These are phyloP conservation scores for Aspergillus saccharolyticus DNA, from an alignment of 495 filamentous ascomycete genomes.

Conservation along the genomic window DNA sequence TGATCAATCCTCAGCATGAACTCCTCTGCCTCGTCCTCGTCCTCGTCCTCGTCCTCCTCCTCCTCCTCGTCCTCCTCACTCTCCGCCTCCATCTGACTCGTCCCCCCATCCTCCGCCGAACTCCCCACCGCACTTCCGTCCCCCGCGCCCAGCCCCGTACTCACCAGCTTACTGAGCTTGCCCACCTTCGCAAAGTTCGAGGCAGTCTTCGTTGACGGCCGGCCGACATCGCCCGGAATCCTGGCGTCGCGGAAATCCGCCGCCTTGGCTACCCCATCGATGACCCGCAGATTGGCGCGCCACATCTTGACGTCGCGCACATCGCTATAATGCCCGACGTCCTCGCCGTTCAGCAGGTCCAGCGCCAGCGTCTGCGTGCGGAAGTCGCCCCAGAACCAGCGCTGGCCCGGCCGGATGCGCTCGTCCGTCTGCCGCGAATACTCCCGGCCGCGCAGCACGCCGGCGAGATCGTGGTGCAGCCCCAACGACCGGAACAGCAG, in stretches of 20 bases:
- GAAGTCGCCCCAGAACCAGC: slow-evolving; percentile 55
- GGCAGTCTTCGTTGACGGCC: slow-evolving; percentile 20
- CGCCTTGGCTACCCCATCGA: slow-evolving; percentile 31
- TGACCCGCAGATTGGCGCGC: slow-evolving; percentile 39
- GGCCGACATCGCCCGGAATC: slow-evolving; percentile 21
- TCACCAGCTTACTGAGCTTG: slow-evolving; percentile 34
- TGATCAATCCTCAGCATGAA: slow-evolving; percentile 17
- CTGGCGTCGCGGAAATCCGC: slow-evolving; percentile 22
- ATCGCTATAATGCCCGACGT: slow-evolving; percentile 39
- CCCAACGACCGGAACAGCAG: slow-evolving; percentile 36
- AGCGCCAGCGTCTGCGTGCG: slow-evolving; percentile 51
- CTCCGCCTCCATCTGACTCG: not conserved
- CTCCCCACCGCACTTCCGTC: slow-evolving; percentile 22
- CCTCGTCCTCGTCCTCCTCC: not conserved
- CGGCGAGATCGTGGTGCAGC: slow-evolving; percentile 31
- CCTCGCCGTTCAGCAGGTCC: slow-evolving; percentile 47
- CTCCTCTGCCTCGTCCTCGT: slow-evolving; percentile 10
- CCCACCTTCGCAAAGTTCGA: slow-evolving; percentile 27
- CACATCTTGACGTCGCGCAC: slow-evolving; percentile 41
- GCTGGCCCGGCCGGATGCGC: slow-evolving; percentile 38
- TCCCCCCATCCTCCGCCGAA: slow-evolving; percentile 14
- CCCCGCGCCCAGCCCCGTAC: slow-evolving; percentile 25
- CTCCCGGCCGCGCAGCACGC: slow-evolving; percentile 34
- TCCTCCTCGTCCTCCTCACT: slow-evolving; percentile 5
- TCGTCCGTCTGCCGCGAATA: slow-evolving; percentile 40